Evolutionary conservation across 352 stramenopile species (phyloP), one percentile per base, ranked within the genome.

Genomic region (Phytophthora ramorum): DNA sequence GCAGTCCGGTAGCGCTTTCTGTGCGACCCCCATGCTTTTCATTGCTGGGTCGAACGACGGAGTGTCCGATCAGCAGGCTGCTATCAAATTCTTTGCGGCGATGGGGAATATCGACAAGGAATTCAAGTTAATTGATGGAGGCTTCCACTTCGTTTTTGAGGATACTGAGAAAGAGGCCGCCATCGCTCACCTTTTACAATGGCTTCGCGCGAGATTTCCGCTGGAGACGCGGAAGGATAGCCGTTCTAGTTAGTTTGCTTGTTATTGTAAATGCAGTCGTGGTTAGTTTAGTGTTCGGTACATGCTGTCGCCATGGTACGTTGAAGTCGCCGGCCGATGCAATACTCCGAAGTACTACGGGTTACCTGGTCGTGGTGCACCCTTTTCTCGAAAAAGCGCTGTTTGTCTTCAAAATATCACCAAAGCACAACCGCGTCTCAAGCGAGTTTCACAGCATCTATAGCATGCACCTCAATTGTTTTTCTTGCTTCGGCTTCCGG

Each of bases 111-210:
- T 63, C 34, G 76, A 90, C 70, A 90, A 86, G 63, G 63, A 81
- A 40, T 77, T 86, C 54, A 80, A 79, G 47, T 38, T 79, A 16
- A 85, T 85, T 46, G 56, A 81, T 9, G 81, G 76, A 7, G 62
- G 76, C 2, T 87, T 71, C 65, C 78, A 90, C 57, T 82, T 71
- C 32, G 54, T 90, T n/a, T 87, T 82, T 40, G 69, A 87, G 44
- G 81, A 90, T 14, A 71, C 75, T 0, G 69, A 86, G 56, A 65
- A 67, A 24, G 60, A 69, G 12, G 45, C 24, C 6, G 63, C 54
- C 5, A 63, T 71, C 20, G 48, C 48, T 6, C 55, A 66, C 28
- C 60, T 74, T 1, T 40, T 53, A 7, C 53, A 60, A n/a, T 74
- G 66, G 66, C 66, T 74, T 26, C 48, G 49, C 6, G 34, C 17